Base-by-base conservation (phyloP, 139 green algal genomes). In the Bryopsis sp. region DNA sequence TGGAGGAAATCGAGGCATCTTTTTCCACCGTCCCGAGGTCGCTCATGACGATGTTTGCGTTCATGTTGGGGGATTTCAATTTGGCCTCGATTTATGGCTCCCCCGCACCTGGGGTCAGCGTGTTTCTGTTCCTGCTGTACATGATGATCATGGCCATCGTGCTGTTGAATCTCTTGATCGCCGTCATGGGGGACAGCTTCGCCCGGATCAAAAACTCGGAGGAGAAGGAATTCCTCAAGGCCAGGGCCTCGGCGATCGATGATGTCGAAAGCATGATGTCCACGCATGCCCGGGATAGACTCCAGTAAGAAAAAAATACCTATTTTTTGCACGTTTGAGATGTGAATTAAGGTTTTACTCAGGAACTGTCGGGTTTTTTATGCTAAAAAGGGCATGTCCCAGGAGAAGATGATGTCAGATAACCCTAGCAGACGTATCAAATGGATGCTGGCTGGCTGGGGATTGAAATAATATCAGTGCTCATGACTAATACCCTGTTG, bases 131-230 rank as follows among this genome's bases (percentile, higher is more conserved):
- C 43, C 6, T 69, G 39, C 15, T 54, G 62, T 69, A 69, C 26
- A 50, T 69, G 38, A 29, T 69, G 6, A 54, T 69, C 37, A 58
- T 54, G 4, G 24, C 37, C 36, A 69, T 69, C 37, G 54, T 69
- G 15, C 29, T 69, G 26, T 36, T 69, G 11, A 69, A 69, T 37
- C 39, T 69, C 35, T 15, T 69, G 11, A 69, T 69, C 26, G 62
- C 62, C 15, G 54, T 69, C 37, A 69, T 69, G 38, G 37, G 62
- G 24, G 62, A 69, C 36, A 69, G 62, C 39, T 69, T 69, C 62
- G 43, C 26, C 28, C 33, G 39, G 22, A 54, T 69, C 22, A 54
- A 36, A 36, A 58, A 8, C 38, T 33, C 19, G 11, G 62, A 69
- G 43, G 62, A 69, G 19, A 58, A 7, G 19, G 35, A 57, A 24